These are phyloP conservation scores for Serpula lacrymans DNA, from an alignment of 768 basidiomycete species.

Conservation along the genomic window DNA sequence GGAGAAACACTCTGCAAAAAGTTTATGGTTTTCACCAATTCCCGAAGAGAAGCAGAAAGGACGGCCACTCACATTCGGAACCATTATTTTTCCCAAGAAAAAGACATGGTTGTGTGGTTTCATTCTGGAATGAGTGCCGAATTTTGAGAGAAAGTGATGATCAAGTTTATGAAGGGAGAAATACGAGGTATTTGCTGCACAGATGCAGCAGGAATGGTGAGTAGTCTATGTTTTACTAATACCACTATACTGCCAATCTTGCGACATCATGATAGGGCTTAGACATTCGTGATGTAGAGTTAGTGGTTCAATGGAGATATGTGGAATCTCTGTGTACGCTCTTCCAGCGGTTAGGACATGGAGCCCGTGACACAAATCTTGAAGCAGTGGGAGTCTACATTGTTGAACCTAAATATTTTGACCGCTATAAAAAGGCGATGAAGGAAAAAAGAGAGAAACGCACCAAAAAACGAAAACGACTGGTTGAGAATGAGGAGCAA, in stretches of 20 bases:
- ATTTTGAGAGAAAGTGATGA: conserved; percentile 1
- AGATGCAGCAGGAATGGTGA: conserved; percentile 35
- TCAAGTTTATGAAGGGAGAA: conserved; percentile 12
- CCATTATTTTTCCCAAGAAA: neutral
- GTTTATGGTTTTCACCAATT: conserved; percentile 24
- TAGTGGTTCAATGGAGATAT: conserved; percentile 13
- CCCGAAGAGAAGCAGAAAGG: conserved; percentile 10
- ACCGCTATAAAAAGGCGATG: conserved; percentile 4
- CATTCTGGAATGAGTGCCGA: conserved; percentile 20
- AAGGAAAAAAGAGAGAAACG: neutral
- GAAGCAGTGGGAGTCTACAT: conserved; percentile 11
- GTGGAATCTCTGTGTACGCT: conserved; percentile 9
- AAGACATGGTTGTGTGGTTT: conserved; percentile 19
- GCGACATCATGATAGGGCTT: conserved; percentile 4
- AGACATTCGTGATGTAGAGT: conserved; percentile 11
- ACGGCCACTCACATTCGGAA: neutral
- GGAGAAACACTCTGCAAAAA: conserved; percentile 5
- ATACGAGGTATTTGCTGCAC: conserved; percentile 26
- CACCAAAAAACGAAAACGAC: conserved; percentile 4
- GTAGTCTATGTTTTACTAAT: conserved; percentile 3
- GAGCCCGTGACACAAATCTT: conserved; percentile 2
- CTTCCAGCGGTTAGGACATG: conserved; percentile 11
- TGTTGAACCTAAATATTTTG: conserved; percentile 13
- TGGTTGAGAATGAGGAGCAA: neutral
- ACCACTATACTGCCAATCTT: neutral